These are phyloP conservation scores for Fraxinus dipetala DNA, from an alignment of 305 asterid species.

Conservation along the genomic window DNA sequence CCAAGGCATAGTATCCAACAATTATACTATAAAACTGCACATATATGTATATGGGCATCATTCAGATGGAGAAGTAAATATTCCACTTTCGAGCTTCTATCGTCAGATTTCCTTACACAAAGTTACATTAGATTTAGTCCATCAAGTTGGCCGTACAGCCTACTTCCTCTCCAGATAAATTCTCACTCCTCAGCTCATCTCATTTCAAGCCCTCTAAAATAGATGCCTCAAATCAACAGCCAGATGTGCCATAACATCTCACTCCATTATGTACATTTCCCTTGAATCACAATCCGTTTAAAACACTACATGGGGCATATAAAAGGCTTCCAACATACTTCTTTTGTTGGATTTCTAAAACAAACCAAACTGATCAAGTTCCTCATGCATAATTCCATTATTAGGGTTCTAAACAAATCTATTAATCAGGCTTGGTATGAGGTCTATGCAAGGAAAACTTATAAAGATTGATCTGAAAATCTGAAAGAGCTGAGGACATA, in stretches of 20 bases:
- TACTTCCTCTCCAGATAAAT: not conserved
- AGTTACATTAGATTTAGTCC: not conserved
- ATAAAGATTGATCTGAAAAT: not conserved
- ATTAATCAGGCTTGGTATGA: not conserved
- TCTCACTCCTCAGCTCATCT: not conserved
- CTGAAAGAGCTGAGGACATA: not conserved
- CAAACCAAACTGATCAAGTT: not conserved
- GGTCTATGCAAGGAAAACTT: not conserved
- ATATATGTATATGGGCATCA: not conserved
- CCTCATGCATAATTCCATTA: not conserved
- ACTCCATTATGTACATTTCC: not conserved
- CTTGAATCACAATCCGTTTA: not conserved
- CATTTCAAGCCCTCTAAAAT: not conserved
- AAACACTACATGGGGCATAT: not conserved
- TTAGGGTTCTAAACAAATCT: not conserved
- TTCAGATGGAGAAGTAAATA: not conserved
- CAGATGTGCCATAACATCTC: too few species aligned
- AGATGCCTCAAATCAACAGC: not conserved
- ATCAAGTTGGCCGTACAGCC: not conserved
- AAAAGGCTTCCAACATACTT: not conserved
- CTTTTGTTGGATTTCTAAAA: not conserved
- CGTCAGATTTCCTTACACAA: not conserved
- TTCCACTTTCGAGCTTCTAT: not conserved
- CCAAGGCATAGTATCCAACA: not conserved
- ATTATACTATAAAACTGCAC: not conserved